Conservation (phyloP, 2,329 filamentous ascomycete species). For the Calonectria naviculata region DNA sequence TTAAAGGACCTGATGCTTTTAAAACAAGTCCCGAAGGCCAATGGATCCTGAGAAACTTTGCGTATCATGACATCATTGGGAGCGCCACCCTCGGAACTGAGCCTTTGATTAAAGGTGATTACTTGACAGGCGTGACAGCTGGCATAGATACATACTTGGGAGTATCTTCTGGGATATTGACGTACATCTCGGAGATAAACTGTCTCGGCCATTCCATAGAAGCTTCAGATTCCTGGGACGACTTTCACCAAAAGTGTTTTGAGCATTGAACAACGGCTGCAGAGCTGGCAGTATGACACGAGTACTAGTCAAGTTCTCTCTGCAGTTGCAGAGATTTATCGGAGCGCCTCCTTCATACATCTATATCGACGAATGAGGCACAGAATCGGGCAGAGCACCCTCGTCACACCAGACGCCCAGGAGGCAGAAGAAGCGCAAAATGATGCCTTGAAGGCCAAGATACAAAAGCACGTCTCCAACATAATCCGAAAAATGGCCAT, state of each 20-base stretch:
- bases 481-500: background rate
- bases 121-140: background rate
- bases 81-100: constrained; percentile 1
- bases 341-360: background rate
- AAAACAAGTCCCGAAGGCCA: constrained; percentile 8
- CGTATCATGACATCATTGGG: constrained; percentile 19
- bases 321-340: background rate
- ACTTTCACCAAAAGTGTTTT: background rate
- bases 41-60: constrained; percentile 15
- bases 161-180: background rate
- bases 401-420: too few species aligned
- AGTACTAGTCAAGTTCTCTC: background rate
- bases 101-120: background rate
- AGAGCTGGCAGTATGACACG: background rate
- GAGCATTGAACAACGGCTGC: background rate
- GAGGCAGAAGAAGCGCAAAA: background rate
- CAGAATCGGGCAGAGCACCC: background rate
- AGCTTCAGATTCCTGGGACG: background rate
- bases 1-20: background rate
- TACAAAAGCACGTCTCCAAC: background rate
- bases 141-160: constrained; percentile 11
- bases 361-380: constrained; percentile 1
- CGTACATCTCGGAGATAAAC: background rate
- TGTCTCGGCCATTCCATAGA: background rate
- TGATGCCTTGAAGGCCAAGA: background rate